phyloP scores from a whole-genome alignment of 192 early-diverging fungal species.

The Rhizophagus sp. region DNA sequence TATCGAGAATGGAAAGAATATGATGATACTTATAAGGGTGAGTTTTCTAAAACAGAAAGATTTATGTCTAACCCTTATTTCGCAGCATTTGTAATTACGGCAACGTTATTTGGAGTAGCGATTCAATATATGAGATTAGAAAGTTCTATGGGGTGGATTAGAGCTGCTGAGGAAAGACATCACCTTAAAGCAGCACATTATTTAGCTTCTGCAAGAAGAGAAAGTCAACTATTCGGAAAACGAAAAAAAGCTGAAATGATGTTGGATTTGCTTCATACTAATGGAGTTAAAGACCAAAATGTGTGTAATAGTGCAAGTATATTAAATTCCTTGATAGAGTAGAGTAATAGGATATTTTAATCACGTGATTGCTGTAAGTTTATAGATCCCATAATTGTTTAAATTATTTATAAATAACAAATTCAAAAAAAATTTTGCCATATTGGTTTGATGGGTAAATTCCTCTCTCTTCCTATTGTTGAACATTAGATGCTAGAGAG shows the following conservation, averaged over 20 bases:
- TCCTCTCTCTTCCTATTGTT: neutral
- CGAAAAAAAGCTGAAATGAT: neutral
- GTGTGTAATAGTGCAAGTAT: slow-evolving; percentile 18
- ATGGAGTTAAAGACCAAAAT: neutral
- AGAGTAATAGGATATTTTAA: too few species aligned
- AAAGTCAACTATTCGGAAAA: neutral
- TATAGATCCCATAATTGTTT: neutral
- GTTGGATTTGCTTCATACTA: neutral
- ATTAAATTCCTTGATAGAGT: neutral
- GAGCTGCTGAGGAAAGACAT: slow-evolving; percentile 33
- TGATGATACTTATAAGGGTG: slow-evolving; percentile 22
- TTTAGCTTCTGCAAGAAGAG: slow-evolving; percentile 25
- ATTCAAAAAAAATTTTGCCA: neutral
- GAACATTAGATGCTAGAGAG: neutral
- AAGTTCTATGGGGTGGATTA: neutral
- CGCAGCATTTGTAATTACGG: slow-evolving; percentile 25
- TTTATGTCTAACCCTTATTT: slow-evolving; percentile 36
- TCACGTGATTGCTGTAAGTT: too few species aligned
- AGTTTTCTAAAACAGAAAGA: slow-evolving; percentile 21
- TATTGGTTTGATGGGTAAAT: neutral
- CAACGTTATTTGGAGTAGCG: slow-evolving; percentile 15
- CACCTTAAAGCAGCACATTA: slow-evolving; percentile 33
- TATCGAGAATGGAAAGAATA: slow-evolving; percentile 12
- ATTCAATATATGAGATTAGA: slow-evolving; percentile 22
- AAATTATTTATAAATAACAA: neutral